Percentiles rank a stretch among this genome's conserved stretches.
Evolutionary conservation across 495 filamentous ascomycete species (phyloP).

Genomic region (Penicillium waksmanii): DNA sequence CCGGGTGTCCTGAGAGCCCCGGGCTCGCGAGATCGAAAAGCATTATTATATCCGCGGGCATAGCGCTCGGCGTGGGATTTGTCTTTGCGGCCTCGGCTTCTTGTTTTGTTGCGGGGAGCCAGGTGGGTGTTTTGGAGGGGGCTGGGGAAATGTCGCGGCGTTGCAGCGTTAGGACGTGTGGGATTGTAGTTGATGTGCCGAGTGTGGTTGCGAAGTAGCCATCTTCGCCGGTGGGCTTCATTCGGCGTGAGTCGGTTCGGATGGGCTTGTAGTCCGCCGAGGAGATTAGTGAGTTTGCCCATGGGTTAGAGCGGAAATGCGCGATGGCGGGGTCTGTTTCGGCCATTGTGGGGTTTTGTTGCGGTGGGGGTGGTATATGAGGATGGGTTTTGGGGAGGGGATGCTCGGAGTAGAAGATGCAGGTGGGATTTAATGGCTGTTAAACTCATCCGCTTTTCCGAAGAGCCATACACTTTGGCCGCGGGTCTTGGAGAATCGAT

Average conservation of each 20-base stretch:
- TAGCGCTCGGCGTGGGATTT: slow-evolving; percentile 26
- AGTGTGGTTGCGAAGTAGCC: slow-evolving; percentile 43
- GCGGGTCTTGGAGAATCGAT: neutral
- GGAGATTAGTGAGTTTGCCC: slow-evolving; percentile 35
- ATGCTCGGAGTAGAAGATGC: neutral
- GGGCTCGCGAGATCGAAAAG: slow-evolving; percentile 38
- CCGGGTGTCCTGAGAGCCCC: slow-evolving; percentile 45
- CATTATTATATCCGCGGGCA: slow-evolving; percentile 44
- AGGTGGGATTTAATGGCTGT: neutral
- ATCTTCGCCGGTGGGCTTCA: slow-evolving; percentile 46
- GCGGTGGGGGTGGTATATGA: neutral
- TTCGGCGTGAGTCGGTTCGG: slow-evolving; percentile 39
- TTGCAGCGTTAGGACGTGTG: slow-evolving; percentile 41
- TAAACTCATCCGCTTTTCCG: neutral
- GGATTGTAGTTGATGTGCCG: slow-evolving; percentile 42
- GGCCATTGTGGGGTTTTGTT: slow-evolving; percentile 19
- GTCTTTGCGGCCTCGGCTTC: slow-evolving; percentile 25
- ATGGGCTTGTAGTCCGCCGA: slow-evolving; percentile 38
- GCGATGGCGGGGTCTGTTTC: slow-evolving; percentile 23
- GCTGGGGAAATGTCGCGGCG: slow-evolving; percentile 30
- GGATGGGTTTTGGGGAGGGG: neutral
- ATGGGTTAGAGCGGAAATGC: slow-evolving; percentile 30
- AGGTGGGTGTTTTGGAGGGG: slow-evolving; percentile 29
- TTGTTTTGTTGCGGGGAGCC: slow-evolving; percentile 38
- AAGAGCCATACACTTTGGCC: neutral